phyloP scores from a whole-genome alignment of 208 protist species.

The Herpetomonas samuelpessoai region DNA sequence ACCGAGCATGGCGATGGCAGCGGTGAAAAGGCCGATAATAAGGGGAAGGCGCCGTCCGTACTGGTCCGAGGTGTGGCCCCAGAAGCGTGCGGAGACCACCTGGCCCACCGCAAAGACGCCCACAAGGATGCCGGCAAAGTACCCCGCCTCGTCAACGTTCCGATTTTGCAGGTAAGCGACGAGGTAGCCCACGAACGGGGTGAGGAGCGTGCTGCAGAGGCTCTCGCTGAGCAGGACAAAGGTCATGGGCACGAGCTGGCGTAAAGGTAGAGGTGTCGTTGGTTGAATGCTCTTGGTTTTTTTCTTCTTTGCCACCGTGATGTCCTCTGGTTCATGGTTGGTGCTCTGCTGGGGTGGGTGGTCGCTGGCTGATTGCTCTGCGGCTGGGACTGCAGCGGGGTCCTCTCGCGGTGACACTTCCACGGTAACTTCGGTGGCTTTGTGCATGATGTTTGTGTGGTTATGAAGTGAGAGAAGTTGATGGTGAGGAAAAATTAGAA shows the following conservation, averaged over 20 bases:
- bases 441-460: too few species aligned
- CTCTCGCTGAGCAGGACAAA: constrained; percentile 67
- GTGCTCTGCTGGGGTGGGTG: too few species aligned
- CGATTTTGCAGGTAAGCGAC: constrained; percentile 38
- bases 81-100: constrained; percentile 42
- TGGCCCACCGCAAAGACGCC: constrained; percentile 61
- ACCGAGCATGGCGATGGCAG: constrained; percentile 55
- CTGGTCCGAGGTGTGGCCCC: constrained; percentile 61
- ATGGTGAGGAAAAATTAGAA: too few species aligned
- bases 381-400: not conserved
- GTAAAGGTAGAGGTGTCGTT: constrained; percentile 46
- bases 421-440: not conserved
- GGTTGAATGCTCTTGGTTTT: constrained; percentile 18
- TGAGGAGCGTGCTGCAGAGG: constrained; percentile 53
- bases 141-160: constrained; percentile 45
- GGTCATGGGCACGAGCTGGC: constrained; percentile 52
- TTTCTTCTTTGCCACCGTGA: too few species aligned
- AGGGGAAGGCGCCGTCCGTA: constrained; percentile 57
- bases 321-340: too few species aligned
- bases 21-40: constrained; percentile 53
- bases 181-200: constrained; percentile 54
- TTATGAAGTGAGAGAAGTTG: too few species aligned
- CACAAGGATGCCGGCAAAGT: constrained; percentile 44
- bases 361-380: too few species aligned
- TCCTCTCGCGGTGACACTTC: not conserved